Evolutionary conservation across 768 basidiomycete species (phyloP).

Genomic region (Clathrus columnatus): DNA sequence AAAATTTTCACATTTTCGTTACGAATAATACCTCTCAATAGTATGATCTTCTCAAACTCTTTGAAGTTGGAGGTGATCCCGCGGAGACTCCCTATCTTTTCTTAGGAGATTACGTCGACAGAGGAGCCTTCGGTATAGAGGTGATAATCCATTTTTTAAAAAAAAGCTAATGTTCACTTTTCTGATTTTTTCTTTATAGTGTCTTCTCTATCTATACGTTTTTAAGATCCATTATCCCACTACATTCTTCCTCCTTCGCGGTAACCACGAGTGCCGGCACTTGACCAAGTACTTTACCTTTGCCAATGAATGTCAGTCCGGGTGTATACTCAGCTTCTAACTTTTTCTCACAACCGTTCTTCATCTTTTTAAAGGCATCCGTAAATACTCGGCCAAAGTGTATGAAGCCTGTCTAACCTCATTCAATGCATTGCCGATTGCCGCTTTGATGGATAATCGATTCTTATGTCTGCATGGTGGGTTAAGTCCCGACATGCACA

Average conservation of each 20-base stretch:
- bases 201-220: conserved; percentile 86
- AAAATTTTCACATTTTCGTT: background rate
- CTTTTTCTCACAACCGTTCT: background rate
- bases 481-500: conserved; percentile 76
- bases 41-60: conserved; percentile 98
- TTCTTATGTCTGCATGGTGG: conserved; percentile 99
- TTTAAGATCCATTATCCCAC: conserved; percentile 87
- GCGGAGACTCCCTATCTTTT: conserved; percentile 84
- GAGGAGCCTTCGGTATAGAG: conserved; percentile 86
- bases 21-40: conserved; percentile 23
- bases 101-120: conserved; percentile 95
- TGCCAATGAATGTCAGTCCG: conserved; percentile 81
- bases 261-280: conserved; percentile 96
- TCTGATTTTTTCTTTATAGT: conserved; percentile 33
- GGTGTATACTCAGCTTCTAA: background rate
- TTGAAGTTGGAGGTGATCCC: conserved; percentile 86
- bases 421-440: conserved; percentile 83
- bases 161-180: background rate
- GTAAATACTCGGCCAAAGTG: conserved; percentile 75
- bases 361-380: conserved; percentile 54
- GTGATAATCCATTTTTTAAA: conserved; percentile 25
- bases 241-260: conserved; percentile 76
- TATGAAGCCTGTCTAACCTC: conserved; percentile 91
- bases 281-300: conserved; percentile 98
- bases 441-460: conserved; percentile 87